Evolutionary conservation across 2,329 filamentous ascomycete genomes (phyloP).

Genomic region (Aulographum hederae): DNA sequence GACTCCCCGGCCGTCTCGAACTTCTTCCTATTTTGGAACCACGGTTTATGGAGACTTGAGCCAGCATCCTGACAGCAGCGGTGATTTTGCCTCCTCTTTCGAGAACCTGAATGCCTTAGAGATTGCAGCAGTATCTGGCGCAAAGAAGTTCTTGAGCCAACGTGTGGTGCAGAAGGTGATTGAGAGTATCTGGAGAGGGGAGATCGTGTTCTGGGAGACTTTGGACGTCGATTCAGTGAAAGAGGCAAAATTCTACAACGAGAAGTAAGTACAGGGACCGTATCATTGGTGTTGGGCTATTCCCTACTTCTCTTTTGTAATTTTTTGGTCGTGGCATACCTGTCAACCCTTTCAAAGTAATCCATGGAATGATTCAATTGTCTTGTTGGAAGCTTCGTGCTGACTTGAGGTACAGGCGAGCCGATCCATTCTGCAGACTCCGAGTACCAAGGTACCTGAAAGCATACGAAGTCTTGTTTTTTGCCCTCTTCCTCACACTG

Average conservation of each 20-base stretch:
- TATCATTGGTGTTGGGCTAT: too few species aligned
- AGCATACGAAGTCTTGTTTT: constrained; percentile 68
- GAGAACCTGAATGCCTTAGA: constrained; percentile 70
- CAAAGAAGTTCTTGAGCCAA: constrained; percentile 73
- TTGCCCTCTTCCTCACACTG: constrained; percentile 53
- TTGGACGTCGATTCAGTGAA: constrained; percentile 58
- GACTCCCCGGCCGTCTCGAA: constrained; percentile 2
- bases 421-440: constrained; percentile 58
- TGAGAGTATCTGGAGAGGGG: constrained; percentile 58
- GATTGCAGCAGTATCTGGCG: constrained; percentile 63
- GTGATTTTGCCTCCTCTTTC: constrained; percentile 53
- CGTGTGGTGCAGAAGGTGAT: constrained; percentile 67
- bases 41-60: constrained; percentile 12
- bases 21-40: constrained; percentile 12
- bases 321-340: too few species aligned
- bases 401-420: too few species aligned
- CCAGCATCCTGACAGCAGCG: constrained; percentile 24
- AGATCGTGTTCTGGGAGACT: constrained; percentile 73
- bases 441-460: constrained; percentile 74
- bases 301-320: too few species aligned
- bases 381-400: too few species aligned
- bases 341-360: too few species aligned
- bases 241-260: constrained; percentile 58
- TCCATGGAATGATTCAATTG: too few species aligned
- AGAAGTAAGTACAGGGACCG: constrained; percentile 21